Evolutionary conservation across 768 basidiomycete species (phyloP).

Genomic region (Hypholoma sublateritium): DNA sequence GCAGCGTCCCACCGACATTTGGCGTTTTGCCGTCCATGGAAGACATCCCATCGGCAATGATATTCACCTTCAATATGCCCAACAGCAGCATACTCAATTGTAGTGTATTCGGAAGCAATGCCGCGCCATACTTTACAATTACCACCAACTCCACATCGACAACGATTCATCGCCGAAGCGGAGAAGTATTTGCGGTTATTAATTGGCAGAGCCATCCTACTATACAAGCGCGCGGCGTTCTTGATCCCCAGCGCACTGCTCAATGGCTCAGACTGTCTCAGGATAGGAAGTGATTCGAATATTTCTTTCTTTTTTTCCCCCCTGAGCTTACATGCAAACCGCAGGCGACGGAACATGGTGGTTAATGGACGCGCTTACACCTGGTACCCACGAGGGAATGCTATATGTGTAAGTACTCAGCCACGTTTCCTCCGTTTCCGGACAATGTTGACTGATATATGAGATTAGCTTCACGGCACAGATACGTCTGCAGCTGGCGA

Average conservation of each 20-base stretch:
- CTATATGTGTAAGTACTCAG: conserved; percentile 23
- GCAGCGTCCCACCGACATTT: conserved; percentile 9
- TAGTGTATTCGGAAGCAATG: conserved; percentile 39
- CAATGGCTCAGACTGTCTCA: conserved; percentile 45
- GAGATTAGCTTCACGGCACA: conserved; percentile 24
- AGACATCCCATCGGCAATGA: conserved; percentile 29
- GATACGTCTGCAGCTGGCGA: conserved; percentile 21
- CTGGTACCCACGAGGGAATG: conserved; percentile 34
- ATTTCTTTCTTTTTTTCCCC: neutral
- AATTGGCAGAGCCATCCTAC: conserved; percentile 37
- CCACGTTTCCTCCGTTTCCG: neutral
- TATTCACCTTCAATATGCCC: conserved; percentile 41
- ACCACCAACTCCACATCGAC: conserved; percentile 35
- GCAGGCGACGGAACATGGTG: conserved; percentile 38
- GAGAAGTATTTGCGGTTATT: conserved; percentile 37
- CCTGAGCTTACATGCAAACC: neutral
- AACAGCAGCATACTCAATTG: conserved; percentile 43
- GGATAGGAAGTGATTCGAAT: conserved; percentile 36
- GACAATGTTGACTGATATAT: conserved; percentile 10
- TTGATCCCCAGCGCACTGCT: conserved; percentile 31
- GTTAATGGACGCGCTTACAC: conserved; percentile 37
- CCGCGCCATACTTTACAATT: conserved; percentile 37
- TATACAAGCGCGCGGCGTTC: conserved; percentile 37
- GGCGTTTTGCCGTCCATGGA: conserved; percentile 16
- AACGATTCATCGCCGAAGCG: conserved; percentile 35